A percentile compares a stretch with the other conserved stretches of the same genome.
Evolutionary conservation across 1,139 yeast genomes (phyloP).

Genomic region (Candida sanyaensis): DNA sequence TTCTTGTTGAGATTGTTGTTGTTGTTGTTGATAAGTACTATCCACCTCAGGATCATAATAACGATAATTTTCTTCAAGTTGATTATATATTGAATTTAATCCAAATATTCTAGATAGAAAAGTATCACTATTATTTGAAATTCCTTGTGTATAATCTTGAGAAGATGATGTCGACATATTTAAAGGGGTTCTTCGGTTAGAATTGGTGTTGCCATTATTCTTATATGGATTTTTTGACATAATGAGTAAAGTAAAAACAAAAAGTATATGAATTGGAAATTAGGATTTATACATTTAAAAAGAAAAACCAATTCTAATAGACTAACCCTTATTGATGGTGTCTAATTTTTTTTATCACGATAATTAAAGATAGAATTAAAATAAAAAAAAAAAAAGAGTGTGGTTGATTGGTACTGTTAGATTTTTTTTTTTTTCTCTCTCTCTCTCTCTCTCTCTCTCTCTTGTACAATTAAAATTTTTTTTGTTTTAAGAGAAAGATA

Average conservation of each 20-base stretch:
- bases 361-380: background rate
- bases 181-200: background rate
- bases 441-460: too few relatives aligned
- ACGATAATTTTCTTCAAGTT: constrained; percentile 39
- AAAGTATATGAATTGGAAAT: too few relatives aligned
- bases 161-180: background rate
- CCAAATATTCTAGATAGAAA: constrained; percentile 61
- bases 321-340: background rate
- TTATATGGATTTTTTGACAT: constrained; percentile 1
- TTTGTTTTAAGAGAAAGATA: too few relatives aligned
- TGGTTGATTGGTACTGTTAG: background rate
- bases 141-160: background rate
- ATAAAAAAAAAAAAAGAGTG: background rate
- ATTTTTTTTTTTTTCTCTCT: background rate
- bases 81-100: constrained; percentile 50
- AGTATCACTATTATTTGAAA: constrained; percentile 37
- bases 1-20: too few relatives aligned
- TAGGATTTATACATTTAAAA: too few relatives aligned
- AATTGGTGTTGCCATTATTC: background rate
- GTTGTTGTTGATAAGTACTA: constrained; percentile 14
- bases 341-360: background rate
- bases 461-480: too few relatives aligned
- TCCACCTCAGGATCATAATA: constrained; percentile 41
- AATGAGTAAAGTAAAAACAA: too few relatives aligned
- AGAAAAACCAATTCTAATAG: background rate